Base-by-base conservation (phyloP, 257 asterid genomes). In the Jaltomata sinuosa region DNA sequence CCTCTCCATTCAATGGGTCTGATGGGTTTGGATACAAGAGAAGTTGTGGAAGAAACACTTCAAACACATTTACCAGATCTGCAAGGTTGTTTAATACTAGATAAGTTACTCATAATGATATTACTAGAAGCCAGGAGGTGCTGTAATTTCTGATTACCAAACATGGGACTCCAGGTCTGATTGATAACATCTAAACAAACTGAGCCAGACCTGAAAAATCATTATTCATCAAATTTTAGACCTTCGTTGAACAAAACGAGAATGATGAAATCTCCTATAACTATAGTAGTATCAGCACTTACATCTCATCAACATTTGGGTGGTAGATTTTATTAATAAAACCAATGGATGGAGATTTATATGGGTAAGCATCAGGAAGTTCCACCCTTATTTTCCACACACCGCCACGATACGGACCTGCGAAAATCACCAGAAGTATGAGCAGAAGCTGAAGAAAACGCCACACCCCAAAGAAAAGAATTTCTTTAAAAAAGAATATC, bases 161-260 rank as follows among this genome's bases (percentile, higher is more conserved):
- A 95, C 99, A 95, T 97, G 79, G 99, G 99, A 90, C 99, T 97
- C 99, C 99, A 97, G 0, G 97, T 94, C 92, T 97, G 99, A 89
- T 95, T 95, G 86, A 95, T 97, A 52, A 97, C 99, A 89, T 97
- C 99, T 62, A 95, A 91, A 81, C 99, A 97, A 87, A 97, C 98
- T 16, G 99, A 94, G 76, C 99, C 99, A 0, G 99, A 95, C 97
- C 99, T 97, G 94, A 57, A 90, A 84, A 72, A 84, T 27, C 52
- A 85, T 36, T 40, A 88, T 53, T 82, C 36, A 31, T 34, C 18
- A 64, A 57, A n/a, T 11, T 76, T 68, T 50, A 47, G 74, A 45
- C 83, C 31, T n/a, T 22, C 27, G 14, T 45, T 78, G 31, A 22
- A 50, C 50, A 47, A 42, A 52, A 79, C 7, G 57, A 40, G 11